Base-by-base conservation (phyloP, 2,329 filamentous ascomycete species). In the Torrubiellomyces zombiae region DNA sequence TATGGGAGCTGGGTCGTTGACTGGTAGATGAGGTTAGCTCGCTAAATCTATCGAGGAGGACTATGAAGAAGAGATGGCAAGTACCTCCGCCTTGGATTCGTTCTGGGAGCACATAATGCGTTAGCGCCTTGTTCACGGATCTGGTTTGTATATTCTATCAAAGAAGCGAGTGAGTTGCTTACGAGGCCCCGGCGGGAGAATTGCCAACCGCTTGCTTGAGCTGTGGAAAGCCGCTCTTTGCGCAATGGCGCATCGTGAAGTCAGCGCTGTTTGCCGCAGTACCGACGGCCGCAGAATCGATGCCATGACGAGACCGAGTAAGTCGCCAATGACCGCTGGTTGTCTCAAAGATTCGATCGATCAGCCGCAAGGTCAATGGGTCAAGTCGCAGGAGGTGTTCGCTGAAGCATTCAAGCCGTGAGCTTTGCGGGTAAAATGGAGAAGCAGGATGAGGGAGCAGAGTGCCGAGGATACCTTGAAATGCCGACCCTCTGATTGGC, bases 131-230 rank as follows among this genome's bases (percentile, higher is more conserved):
- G n/a, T n/a, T n/a, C n/a, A n/a, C n/a, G n/a, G n/a, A n/a, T n/a
- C n/a, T n/a, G n/a, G n/a, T n/a, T n/a, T n/a, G n/a, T n/a, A n/a
- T n/a, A n/a, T n/a, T n/a, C n/a, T n/a, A n/a, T n/a, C n/a, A n/a
- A n/a, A 5, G 6, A 14, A 7, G 20, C 20, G 9, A 13, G 16
- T 8, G 4, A 14, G 9, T 22, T 14, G 67, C 77, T 57, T 63
- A 89, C 83, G 89, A 44, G 85, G 83, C 37, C 78, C 68, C 28
- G 83, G 75, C 31, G 86, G 82, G 29, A 98, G 66, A 45, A 98
- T 75, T 42, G 70, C 65, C 86, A 75, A 47, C 66, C 63, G 52
- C 55, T 69, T 68, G 53, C 71, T 65, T 20, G 80, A 81, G 44
- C 76, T 80, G 56, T 94, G 85, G 67, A 98, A 93, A 40, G 79